Percentiles rank a stretch among this genome's conserved stretches.
Evolutionary conservation across 345 rosid genomes (phyloP).

Genomic region (Corchorus capsularis): DNA sequence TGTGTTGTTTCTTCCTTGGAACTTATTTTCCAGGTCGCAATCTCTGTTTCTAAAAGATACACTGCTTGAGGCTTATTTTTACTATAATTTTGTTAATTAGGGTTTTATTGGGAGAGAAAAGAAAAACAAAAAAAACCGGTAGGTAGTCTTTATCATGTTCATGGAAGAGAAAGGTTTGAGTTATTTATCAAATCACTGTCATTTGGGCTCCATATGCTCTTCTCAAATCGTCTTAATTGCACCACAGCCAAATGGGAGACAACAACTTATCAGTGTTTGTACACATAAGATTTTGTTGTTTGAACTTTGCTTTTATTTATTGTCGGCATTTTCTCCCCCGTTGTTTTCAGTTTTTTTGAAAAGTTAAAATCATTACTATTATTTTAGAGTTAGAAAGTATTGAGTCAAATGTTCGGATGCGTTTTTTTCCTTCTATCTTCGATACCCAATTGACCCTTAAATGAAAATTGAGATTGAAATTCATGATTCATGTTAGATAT

Average conservation of each 20-base stretch:
- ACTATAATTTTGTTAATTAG: no score
- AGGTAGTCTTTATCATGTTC: slow-evolving; percentile 4
- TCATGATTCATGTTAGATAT: not conserved
- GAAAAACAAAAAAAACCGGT: not conserved
- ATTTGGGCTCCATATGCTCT: slow-evolving; percentile 15
- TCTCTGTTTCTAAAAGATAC: not conserved
- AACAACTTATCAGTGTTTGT: slow-evolving; percentile 18
- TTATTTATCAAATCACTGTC: slow-evolving; percentile 19
- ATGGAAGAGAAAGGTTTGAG: not conserved
- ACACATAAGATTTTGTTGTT: slow-evolving; percentile 24
- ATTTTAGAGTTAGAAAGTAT: no score
- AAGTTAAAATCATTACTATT: no score
- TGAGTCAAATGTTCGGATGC: no score
- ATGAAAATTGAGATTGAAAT: not conserved
- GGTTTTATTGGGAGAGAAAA: no score
- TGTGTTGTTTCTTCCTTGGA: slow-evolving; percentile 12
- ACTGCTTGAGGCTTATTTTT: slow-evolving; percentile 13
- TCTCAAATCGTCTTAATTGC: slow-evolving; percentile 21
- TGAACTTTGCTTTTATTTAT: not conserved
- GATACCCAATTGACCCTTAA: not conserved
- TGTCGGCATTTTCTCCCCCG: slow-evolving; percentile 12
- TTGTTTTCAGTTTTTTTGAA: not conserved
- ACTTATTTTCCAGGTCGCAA: not conserved
- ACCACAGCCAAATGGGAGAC: slow-evolving; percentile 25
- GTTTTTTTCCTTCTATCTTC: no score